These are phyloP conservation scores for Reticulascus tulasneorum DNA, from an alignment of 2,329 filamentous ascomycete species.

Conservation along the genomic window DNA sequence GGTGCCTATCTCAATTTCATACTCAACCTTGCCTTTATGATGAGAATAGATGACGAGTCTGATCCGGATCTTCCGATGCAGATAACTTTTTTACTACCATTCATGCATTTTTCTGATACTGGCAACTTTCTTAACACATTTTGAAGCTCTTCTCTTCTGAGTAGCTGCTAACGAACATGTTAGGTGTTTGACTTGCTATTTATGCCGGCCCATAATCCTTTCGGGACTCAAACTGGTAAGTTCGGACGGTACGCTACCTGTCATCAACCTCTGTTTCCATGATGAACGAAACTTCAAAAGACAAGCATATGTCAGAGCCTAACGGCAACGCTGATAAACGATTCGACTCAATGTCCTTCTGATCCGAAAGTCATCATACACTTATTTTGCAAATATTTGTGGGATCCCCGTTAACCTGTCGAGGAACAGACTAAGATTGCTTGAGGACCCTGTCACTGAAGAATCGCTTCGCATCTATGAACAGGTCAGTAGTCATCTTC, in stretches of 20 bases:
- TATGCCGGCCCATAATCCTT: no score
- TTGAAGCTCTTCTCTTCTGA: constrained; percentile 2
- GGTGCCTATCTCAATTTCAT: constrained; percentile 12
- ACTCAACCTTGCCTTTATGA: constrained; percentile 32
- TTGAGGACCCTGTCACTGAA: no score
- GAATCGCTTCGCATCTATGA: no score
- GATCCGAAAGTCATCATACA: constrained; percentile 11
- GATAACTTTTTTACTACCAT: constrained; percentile 55
- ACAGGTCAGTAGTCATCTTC: no score
- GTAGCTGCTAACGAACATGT: constrained; percentile 19
- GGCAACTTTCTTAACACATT: constrained; percentile 5
- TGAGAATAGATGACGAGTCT: constrained; percentile 61
- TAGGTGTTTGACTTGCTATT: constrained; percentile 4
- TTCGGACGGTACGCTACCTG: background rate
- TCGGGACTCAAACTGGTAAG: constrained; percentile 9
- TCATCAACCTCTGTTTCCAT: constrained; percentile 10
- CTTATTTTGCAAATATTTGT: background rate
- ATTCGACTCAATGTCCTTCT: constrained; percentile 14
- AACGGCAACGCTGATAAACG: constrained; percentile 17
- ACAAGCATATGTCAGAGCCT: constrained; percentile 21
- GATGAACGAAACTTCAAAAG: constrained; percentile 18
- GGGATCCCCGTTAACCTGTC: no score
- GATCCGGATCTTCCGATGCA: constrained; percentile 58
- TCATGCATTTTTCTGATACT: constrained; percentile 52
- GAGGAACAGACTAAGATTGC: no score